Conservation (phyloP, 306 rosid species). For the Cajanus cajan region DNA sequence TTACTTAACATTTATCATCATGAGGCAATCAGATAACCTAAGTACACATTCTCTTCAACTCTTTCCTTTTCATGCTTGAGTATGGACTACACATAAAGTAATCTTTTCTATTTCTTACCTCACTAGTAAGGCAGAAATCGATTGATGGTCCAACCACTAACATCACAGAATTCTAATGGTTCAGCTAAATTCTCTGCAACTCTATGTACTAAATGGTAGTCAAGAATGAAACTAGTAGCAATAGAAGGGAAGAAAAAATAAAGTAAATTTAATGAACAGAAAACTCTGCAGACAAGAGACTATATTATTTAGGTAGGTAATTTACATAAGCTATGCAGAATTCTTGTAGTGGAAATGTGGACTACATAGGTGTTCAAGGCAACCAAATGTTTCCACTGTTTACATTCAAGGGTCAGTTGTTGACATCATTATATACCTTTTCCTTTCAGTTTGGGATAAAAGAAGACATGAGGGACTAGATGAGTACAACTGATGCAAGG, state of each 20-base stretch:
- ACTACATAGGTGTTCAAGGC: not conserved
- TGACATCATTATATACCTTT: not conserved
- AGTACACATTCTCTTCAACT: not conserved
- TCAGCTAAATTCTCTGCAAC: not conserved
- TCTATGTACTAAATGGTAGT: not conserved
- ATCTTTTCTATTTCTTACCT: not conserved
- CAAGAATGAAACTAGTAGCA: not conserved
- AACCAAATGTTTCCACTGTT: not conserved
- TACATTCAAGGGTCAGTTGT: not conserved
- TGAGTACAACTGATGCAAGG: not conserved
- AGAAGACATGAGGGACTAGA: not conserved
- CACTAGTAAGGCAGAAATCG: not conserved
- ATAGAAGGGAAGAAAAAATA: not conserved
- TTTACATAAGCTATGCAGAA: not conserved
- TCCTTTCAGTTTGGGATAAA: not conserved
- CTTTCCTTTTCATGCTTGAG: not conserved
- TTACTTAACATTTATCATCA: not conserved
- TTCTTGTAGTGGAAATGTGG: not conserved
- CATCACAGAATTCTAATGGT: not conserved
- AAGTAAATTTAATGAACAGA: not conserved
- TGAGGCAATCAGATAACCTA: not conserved
- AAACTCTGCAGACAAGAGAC: not conserved
- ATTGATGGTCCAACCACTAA: not conserved
- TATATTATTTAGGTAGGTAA: not conserved
- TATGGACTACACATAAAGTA: not conserved